Evolutionary conservation across 352 stramenopile species (phyloP), one percentile per base, ranked within the genome.

Genomic region (Phytophthora lateralis): DNA sequence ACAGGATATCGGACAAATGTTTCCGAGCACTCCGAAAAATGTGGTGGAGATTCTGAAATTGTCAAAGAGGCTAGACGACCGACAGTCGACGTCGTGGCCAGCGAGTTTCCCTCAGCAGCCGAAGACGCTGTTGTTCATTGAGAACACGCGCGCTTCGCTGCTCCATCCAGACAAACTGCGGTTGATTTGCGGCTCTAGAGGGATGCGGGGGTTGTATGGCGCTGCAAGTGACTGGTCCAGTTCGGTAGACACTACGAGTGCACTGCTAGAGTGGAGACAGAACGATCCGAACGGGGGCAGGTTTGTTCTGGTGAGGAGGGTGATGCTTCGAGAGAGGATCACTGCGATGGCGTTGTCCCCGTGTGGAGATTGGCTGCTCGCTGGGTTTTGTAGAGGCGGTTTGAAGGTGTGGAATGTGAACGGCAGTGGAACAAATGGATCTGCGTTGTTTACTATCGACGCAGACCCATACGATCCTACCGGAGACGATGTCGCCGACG

Each of bases 371-470:
- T 94, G 85, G 85, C 59, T 94, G 17, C 71, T 90, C 27, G 75
- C 67, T 21, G 78, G 80, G 0, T 71, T 80, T 26, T 30, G 2
- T 1, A 75, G 64, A 20, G 81, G 81, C 12, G 37, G 60, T 0
- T 54, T 94, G 20, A 78, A 71, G 12, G 70, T 90, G 8, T 94
- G 85, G 85, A 80, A 74, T 30, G 63, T 79, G 5, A 73, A 67
- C 24, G 63, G 52, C 7, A 70, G 42, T 46, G 20, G 43, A 7
- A 61, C 55, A 0, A 72, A 63, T 8, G 34, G 21, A 8, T 57
- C 51, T 7, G 50, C 32, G n/a, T 14, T 61, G n/a, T 71, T 69
- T 26, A 62, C 66, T 20, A 52, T 57, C 8, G 66, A 64, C 47
- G 44, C 62, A 46, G 56, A 60, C 10, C 51, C 66, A 3, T 69